Evolutionary conservation across 2,329 filamentous ascomycete species (phyloP).

Genomic region (Talaromyces piceae): DNA sequence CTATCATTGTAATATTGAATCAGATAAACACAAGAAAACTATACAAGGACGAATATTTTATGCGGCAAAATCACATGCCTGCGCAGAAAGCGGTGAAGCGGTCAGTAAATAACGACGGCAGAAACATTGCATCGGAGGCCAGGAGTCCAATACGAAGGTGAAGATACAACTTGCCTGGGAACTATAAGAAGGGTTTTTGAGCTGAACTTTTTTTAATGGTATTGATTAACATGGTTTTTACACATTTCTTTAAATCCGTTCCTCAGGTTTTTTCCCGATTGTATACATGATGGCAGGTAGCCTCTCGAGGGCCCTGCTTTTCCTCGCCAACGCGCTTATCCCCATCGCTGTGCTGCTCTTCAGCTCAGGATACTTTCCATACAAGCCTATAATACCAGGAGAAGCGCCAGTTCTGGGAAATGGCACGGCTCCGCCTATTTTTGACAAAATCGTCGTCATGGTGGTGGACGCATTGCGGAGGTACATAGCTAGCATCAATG

Average conservation of each 20-base stretch:
- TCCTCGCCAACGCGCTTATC: conserved; percentile 68
- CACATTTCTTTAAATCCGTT: neutral
- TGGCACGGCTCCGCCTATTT: conserved; percentile 58
- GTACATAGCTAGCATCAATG: conserved; percentile 41
- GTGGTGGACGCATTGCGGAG: conserved; percentile 91
- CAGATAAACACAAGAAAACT: no score
- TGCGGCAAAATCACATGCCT: neutral
- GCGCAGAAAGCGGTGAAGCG: neutral
- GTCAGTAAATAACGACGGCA: neutral
- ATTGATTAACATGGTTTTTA: neutral
- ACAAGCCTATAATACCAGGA: conserved; percentile 87
- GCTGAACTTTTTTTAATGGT: neutral
- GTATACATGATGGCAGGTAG: conserved; percentile 5
- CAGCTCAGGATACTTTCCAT: conserved; percentile 90
- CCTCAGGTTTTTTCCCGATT: neutral
- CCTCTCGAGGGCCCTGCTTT: conserved; percentile 37
- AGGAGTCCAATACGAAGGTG: neutral
- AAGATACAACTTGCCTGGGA: neutral
- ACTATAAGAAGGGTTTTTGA: neutral
- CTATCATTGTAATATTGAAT: no score
- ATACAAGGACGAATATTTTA: neutral
- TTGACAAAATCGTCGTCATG: conserved; percentile 93
- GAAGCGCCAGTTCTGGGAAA: conserved; percentile 59
- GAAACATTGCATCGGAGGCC: neutral
- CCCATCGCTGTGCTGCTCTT: conserved; percentile 69